Evolutionary conservation across 2,329 filamentous ascomycete species (phyloP), one percentile per base, ranked within the genome.

Genomic region (Ophiosphaerella herpotricha): DNA sequence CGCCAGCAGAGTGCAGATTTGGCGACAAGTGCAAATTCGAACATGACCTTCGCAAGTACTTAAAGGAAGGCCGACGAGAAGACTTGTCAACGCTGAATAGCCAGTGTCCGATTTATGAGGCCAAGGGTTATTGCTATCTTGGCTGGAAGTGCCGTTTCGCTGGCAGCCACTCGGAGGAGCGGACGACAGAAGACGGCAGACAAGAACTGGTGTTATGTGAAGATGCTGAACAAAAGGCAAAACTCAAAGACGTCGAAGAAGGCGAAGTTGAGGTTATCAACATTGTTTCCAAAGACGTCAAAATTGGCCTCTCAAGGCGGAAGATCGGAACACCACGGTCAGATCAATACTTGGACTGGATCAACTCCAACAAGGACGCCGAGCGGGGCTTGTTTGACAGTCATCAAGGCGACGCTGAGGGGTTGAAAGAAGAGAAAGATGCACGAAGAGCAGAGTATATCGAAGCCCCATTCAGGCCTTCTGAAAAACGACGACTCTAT

Each of bases 61-160:
- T 99, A 41, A 83, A 82, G 29, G 85, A 94, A 48, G 89, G 91
- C 54, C 92, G 93, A 58, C 85, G 90, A 38, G 85, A 85, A 52
- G 90, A 97, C 66, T 79, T 97, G 34, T 81, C 82, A 5, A 90
- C 88, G 0, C 88, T 96, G 64, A 81, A 80, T 36, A 88, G 90
- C 6, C 80, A 87, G 54, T 99, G 94, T 67, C 93, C 92, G 0
- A 82, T 96, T 7, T 97, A 85, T 72, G 86, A 90, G 58, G 78
- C 80, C 13, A 84, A 87, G 57, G 92, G 92, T 11, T 84, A 80
- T 54, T 99, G 94, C 64, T 82, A 84, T 41, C 84, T 88, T 12
- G 94, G 94, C 5, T 99, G 93, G 92, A 96, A 93, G 71, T 99
- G 94, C 71, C 88, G 93, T 18, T 96, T 97, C 67, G 88, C 90